Percentiles rank a stretch among this genome's conserved stretches.
phyloP scores from a whole-genome alignment of 306 rosid genomes.

The Hippophae tibetana region DNA sequence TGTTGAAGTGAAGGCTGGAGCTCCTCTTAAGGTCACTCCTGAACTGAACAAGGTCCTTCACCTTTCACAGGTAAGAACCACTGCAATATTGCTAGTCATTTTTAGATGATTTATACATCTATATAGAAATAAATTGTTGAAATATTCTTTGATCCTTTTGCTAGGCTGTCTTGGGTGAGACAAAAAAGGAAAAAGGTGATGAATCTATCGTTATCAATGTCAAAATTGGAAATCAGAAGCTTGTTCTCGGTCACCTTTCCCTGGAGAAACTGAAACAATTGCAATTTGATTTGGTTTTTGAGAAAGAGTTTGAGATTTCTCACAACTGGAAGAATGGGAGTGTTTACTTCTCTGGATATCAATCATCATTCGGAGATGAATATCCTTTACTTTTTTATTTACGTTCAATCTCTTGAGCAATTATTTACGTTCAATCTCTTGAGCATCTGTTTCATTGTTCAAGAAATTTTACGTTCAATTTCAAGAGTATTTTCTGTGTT shows the following conservation, averaged over 20 bases:
- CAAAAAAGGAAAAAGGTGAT: conserved; percentile 43
- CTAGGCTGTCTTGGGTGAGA: conserved; percentile 78
- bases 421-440: too few relatives aligned
- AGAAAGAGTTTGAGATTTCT: conserved; percentile 75
- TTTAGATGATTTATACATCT: background rate
- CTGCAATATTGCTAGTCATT: background rate
- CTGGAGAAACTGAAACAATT: conserved; percentile 61
- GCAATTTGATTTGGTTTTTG: conserved; percentile 60
- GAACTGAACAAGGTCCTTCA: conserved; percentile 31
- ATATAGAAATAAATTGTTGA: background rate
- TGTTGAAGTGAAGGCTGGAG: conserved; percentile 84
- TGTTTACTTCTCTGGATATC: conserved; percentile 65
- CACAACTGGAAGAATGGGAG: conserved; percentile 63
- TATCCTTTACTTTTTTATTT: conserved; percentile 41
- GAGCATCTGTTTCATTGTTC: too few relatives aligned
- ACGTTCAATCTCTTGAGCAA: too few relatives aligned
- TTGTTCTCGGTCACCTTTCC: conserved; percentile 63
- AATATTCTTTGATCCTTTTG: background rate
- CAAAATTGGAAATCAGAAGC: conserved; percentile 48
- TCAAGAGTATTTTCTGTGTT: too few relatives aligned
- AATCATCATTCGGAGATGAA: conserved; percentile 24
- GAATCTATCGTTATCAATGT: conserved; percentile 38
- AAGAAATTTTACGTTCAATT: too few relatives aligned
- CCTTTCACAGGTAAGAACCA: conserved; percentile 66
- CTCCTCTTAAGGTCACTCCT: conserved; percentile 39